Base-by-base conservation (phyloP, 2,329 filamentous ascomycete genomes). In the Lasiodiplodia theobromae region DNA sequence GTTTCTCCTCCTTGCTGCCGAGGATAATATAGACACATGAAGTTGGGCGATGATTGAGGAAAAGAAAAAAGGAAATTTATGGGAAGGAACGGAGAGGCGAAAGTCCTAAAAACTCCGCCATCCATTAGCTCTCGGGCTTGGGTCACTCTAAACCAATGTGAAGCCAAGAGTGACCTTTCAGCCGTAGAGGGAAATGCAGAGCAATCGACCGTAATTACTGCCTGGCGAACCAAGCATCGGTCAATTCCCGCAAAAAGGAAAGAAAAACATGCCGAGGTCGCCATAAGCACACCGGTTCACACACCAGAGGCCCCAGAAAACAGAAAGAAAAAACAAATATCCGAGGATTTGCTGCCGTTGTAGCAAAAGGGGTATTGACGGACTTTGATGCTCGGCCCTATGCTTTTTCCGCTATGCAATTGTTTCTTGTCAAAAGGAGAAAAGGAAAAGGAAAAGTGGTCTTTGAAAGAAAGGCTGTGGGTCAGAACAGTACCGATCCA, bases 401-500 rank as follows among this genome's bases (percentile, higher is more conserved):
- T 37, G 28, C 44, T 23, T 38, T 64, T 64, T 25, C 31, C 60
- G 60, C 60, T 64, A 64, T 64, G 60, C 60, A 52, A 64, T 64
- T 64, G 60, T 52, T 64, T 52, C 38, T 37, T 58, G 34, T 40
- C 23, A 28, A 18, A 52, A n/a, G 58, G 31, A 34, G 31, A 34
- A 28, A 47, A 18, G 23, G 44, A 51, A 57, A n/a, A 21, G 31
- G 18, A 57, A 57, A 38, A 31, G 37, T 38, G 37, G 28, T 25
- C 40, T 37, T 25, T 57, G 34, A 57, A 57, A 11, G 34, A 57
- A 18, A 38, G 54, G 18, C 10, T 12, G 44, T n/a, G n/a, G 31
- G 47, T 28, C 11, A 16, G 47, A 47, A 34, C 47, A 64, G 47
- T 52, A 52, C 23, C 47, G 7, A n/a, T 38, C 28, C 18, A 38